Evolutionary conservation across 805 yeast species (phyloP).

Genomic region (Monosporozyma yasuniensis): DNA sequence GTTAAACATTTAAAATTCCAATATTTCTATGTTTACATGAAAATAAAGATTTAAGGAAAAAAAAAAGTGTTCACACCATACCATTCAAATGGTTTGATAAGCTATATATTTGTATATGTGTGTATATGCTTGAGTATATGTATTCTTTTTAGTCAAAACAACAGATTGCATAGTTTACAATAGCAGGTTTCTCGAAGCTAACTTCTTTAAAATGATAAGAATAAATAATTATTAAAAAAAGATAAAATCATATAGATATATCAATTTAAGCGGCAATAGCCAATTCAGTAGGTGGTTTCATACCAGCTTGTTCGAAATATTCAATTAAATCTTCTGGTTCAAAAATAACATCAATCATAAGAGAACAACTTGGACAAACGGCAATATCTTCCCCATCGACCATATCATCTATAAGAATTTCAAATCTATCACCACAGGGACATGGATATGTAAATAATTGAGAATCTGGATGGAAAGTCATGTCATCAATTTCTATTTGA

Average conservation of each 20-base stretch:
- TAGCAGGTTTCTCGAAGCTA: neutral
- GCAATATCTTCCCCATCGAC: constrained; percentile 89
- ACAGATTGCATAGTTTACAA: too few species aligned
- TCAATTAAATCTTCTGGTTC: constrained; percentile 48
- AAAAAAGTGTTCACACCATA: neutral
- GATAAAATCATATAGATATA: constrained; percentile 14
- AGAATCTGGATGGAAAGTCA: constrained; percentile 77
- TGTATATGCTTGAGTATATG: too few species aligned
- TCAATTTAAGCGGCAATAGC: neutral
- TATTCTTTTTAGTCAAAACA: too few species aligned
- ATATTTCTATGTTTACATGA: neutral
- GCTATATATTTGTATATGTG: neutral
- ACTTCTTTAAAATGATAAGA: neutral
- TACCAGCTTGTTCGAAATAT: constrained; percentile 33
- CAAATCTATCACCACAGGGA: constrained; percentile 96
- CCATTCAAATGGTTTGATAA: too few species aligned
- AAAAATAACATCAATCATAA: constrained; percentile 86
- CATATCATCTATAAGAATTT: constrained; percentile 75
- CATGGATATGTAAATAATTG: constrained; percentile 89
- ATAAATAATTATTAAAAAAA: neutral
- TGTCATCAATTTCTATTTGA: constrained; percentile 94
- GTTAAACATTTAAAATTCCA: neutral
- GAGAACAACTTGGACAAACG: constrained; percentile 91
- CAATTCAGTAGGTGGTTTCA: constrained; percentile 18
- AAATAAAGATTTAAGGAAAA: neutral